Percentiles rank a stretch among this genome's conserved stretches.
These are phyloP conservation scores for Eimeria sp. DNA, from an alignment of 169 alveolate genomes.

Conservation along the genomic window DNA sequence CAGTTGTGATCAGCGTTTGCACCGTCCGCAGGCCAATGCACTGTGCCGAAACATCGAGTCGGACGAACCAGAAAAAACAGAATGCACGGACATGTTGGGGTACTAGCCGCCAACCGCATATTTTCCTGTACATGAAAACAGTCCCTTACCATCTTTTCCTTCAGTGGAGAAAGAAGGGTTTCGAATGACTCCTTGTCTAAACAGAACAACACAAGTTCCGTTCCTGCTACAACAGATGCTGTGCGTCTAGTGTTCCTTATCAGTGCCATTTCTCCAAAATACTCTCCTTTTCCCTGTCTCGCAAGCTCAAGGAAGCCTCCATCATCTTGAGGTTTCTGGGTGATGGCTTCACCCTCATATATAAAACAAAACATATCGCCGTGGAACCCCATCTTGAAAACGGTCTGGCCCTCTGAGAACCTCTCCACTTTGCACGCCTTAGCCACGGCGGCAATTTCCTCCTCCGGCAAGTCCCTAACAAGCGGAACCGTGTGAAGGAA, in stretches of 20 bases:
- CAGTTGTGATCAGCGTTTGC: neutral
- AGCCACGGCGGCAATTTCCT: conserved; percentile 58
- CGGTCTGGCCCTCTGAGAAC: conserved; percentile 78
- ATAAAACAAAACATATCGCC: conserved; percentile 82
- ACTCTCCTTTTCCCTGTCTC: conserved; percentile 83
- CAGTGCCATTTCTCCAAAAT: conserved; percentile 88
- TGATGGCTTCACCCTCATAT: conserved; percentile 73
- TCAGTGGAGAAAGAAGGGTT: conserved; percentile 53
- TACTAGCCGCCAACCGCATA: neutral
- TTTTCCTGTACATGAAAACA: neutral
- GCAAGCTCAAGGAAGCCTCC: conserved; percentile 78
- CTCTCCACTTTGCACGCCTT: conserved; percentile 79
- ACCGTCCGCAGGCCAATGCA: neutral
- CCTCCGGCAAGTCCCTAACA: conserved; percentile 63
- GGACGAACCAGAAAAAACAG: neutral
- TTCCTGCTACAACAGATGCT: conserved; percentile 87
- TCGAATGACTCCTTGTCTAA: conserved; percentile 81
- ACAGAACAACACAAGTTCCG: conserved; percentile 78
- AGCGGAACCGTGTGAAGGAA: conserved; percentile 71
- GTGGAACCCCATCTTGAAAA: conserved; percentile 75
- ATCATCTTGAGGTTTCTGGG: conserved; percentile 76
- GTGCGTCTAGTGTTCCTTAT: conserved; percentile 85
- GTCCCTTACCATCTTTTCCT: conserved; percentile 69
- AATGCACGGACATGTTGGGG: neutral
- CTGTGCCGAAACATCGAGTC: neutral